phyloP scores from a whole-genome alignment of 495 filamentous ascomycete genomes.

The Daldinia grandis region DNA sequence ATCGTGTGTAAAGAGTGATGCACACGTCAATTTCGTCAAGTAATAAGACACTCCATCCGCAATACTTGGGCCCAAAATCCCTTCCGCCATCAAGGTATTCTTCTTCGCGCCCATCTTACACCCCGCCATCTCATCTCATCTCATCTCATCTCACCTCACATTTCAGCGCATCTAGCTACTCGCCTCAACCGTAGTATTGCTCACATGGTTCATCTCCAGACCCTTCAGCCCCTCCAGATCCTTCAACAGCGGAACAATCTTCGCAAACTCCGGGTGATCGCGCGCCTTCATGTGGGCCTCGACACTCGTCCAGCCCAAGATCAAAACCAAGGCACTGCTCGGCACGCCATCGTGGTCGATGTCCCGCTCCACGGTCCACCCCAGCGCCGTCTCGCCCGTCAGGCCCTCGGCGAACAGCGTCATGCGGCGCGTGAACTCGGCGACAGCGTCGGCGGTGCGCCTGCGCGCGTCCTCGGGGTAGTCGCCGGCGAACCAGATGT shows the following conservation, averaged over 20 bases:
- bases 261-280: conserved; percentile 56
- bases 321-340: conserved; percentile 52
- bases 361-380: conserved; percentile 56
- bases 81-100: neutral
- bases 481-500: conserved; percentile 26
- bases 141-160: neutral
- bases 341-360: conserved; percentile 54
- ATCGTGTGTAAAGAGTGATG: neutral
- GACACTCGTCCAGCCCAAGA: conserved; percentile 63
- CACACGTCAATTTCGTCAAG: neutral
- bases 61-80: neutral
- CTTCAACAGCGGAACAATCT: conserved; percentile 12
- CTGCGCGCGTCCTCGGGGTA: conserved; percentile 10
- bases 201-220: conserved; percentile 30
- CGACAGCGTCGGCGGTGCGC: neutral
- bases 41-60: neutral
- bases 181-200: conserved; percentile 14
- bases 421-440: neutral
- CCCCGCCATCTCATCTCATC: neutral
- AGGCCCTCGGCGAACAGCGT: conserved; percentile 20
- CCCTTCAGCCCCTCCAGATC: conserved; percentile 23
- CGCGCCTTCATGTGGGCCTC: conserved; percentile 61
- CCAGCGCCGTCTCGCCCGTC: conserved; percentile 49
- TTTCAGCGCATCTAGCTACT: neutral
- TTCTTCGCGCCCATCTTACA: neutral